Conservation (phyloP, 2,329 filamentous ascomycete species). For the Beauveria sp. region DNA sequence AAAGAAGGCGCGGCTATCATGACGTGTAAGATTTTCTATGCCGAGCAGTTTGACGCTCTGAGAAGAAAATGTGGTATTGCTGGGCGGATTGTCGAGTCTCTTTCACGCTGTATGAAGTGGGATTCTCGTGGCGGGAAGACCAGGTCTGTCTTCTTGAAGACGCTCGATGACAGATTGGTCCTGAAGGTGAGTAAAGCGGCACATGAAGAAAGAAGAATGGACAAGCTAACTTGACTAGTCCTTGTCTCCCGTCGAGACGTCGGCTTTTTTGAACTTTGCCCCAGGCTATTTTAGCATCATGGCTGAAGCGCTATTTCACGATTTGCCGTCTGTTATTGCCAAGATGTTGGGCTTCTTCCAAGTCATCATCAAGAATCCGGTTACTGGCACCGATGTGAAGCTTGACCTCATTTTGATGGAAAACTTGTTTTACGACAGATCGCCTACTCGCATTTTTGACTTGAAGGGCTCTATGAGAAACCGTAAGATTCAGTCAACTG, state of each 20-base stretch:
- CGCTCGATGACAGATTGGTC: slow-evolving; percentile 86
- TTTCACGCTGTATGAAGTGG: slow-evolving; percentile 95
- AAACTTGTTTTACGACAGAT: slow-evolving; percentile 93
- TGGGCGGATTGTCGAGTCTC: slow-evolving; percentile 87
- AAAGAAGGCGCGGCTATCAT: slow-evolving; percentile 88
- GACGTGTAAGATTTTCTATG: slow-evolving; percentile 97
- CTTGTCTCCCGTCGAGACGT: slow-evolving; percentile 81
- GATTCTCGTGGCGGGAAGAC: slow-evolving; percentile 97
- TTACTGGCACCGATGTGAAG: slow-evolving; percentile 86
- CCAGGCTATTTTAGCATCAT: slow-evolving; percentile 97
- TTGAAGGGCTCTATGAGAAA: slow-evolving; percentile 98
- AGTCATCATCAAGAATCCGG: slow-evolving; percentile 90
- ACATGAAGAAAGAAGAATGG: slow-evolving; percentile 12
- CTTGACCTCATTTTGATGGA: slow-evolving; percentile 94
- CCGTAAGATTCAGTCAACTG: slow-evolving; percentile 91
- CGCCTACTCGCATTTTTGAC: slow-evolving; percentile 84
- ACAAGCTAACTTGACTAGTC: slow-evolving; percentile 43
- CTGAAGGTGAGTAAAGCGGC: slow-evolving; percentile 50
- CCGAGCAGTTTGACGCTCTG: slow-evolving; percentile 93
- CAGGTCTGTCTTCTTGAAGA: slow-evolving; percentile 95
- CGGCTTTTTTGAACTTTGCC: slow-evolving; percentile 89
- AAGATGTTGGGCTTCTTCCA: slow-evolving; percentile 99
- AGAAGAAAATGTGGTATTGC: slow-evolving; percentile 87
- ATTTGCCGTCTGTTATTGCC: slow-evolving; percentile 89
- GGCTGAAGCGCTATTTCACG: slow-evolving; percentile 91